A percentile compares a stretch with the other conserved stretches of the same genome.
Conservation (phyloP, 306 rosid species). For the Quercus dentata region DNA sequence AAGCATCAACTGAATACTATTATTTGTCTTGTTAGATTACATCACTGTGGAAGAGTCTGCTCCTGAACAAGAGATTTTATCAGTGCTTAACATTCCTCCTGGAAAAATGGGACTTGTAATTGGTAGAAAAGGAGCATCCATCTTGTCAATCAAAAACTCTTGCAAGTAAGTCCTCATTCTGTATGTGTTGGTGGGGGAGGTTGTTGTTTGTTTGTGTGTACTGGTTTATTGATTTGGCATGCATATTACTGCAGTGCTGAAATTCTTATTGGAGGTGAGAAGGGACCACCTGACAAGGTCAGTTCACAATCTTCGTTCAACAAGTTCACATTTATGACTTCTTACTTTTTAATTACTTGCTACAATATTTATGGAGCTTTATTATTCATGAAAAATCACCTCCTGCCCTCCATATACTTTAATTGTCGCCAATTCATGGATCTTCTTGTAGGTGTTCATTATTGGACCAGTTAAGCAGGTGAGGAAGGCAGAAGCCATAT, state of each 20-base stretch:
- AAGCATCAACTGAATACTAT: neutral
- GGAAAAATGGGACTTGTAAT: neutral
- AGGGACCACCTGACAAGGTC: neutral
- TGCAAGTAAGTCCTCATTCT: neutral
- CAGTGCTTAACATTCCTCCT: neutral
- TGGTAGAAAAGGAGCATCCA: neutral
- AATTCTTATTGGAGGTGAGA: neutral
- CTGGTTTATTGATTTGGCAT: neutral
- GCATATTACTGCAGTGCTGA: neutral
- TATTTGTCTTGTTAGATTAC: neutral
- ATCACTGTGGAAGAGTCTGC: neutral
- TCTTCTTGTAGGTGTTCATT: conserved; percentile 61
- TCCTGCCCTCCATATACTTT: neutral
- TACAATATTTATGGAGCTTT: neutral
- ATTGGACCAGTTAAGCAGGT: conserved; percentile 81
- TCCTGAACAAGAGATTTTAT: neutral
- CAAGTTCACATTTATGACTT: no score
- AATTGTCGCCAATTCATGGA: neutral
- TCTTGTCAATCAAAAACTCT: neutral
- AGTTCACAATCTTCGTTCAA: neutral
- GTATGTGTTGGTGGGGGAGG: neutral
- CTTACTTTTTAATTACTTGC: neutral
- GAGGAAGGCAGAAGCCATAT: conserved; percentile 91
- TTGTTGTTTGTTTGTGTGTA: neutral
- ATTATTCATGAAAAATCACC: neutral